Base-by-base conservation (phyloP, 2,329 filamentous ascomycete species). In the Proliferodiscus dingleyae region DNA sequence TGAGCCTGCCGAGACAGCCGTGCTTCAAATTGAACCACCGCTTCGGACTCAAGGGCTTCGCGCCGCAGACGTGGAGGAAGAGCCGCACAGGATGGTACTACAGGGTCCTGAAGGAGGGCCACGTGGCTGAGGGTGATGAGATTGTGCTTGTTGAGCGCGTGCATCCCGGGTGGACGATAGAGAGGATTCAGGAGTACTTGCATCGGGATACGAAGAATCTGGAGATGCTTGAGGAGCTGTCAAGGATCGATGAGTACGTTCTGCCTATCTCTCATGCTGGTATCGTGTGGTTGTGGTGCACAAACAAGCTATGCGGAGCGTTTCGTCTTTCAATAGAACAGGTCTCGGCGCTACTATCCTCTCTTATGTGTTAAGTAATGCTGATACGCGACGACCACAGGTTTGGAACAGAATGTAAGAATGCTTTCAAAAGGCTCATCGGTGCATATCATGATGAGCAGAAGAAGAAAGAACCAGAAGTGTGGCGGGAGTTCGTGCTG, bases 21-120 rank as follows among this genome's bases (percentile, higher is more conserved):
- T 85, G 81, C 65, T 85, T 77, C 66, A 85, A 85, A 59, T 71
- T 85, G 7, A 85, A 85, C 58, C 80, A 84, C 55, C 77, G 81
- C 1, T 85, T 85, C 61, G 70, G 74, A 26, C 65, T 82, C 8
- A 78, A 77, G 55, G 75, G 80, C 49, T 83, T 85, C 62, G 77
- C 80, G 3, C 74, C 74, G 1, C 67, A 71, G 16, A 76, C 78
- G 0, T 81, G 77, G 63, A 69, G 72, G 50, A 67, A 67, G 2
- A 75, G 75, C 46, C 72, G 80, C 1, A 83, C 80, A 0, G 81
- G 81, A 0, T 85, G 80, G 81, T 77, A 83, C 58, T 84, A 83
- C 53, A 73, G 80, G 2, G 75, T 85, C 1, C 58, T 84, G 13
- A 65, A 67, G 2, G 70, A 75, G 24, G 81, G 82, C 0, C 65